These are phyloP conservation scores for Venturia effusa DNA, from an alignment of 2,329 filamentous ascomycete genomes.

Conservation along the genomic window DNA sequence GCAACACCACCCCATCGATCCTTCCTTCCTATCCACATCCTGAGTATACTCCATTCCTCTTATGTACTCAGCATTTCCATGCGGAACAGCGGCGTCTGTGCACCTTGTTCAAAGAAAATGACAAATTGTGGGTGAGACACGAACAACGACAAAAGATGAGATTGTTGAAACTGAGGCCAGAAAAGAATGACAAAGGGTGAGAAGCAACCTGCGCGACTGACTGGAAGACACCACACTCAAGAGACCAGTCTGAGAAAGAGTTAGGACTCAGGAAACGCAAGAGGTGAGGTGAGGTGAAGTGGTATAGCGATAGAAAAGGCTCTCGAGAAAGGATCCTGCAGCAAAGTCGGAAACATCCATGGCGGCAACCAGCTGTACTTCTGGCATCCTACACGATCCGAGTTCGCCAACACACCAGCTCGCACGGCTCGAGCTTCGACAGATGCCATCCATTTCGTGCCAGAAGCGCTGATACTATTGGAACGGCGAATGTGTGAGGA, in stretches of 20 bases:
- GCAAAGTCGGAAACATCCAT: background rate
- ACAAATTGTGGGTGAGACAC: background rate
- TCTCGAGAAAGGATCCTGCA: background rate
- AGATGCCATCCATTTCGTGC: background rate
- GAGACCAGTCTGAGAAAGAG: background rate
- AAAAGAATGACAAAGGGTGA: slow-evolving; percentile 2
- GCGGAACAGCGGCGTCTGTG: background rate
- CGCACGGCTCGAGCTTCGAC: background rate
- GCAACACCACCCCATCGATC: slow-evolving; percentile 2
- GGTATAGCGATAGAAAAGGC: background rate
- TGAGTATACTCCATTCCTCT: background rate
- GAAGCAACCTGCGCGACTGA: background rate
- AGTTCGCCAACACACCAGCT: background rate
- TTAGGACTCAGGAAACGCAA: background rate
- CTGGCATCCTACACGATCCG: background rate
- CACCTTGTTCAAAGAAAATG: background rate
- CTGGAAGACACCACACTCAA: background rate
- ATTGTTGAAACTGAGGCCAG: background rate
- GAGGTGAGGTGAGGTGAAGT: background rate
- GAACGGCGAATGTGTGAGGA: background rate
- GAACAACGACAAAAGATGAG: background rate
- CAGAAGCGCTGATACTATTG: slow-evolving; percentile 2
- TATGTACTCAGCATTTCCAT: background rate
- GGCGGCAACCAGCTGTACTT: background rate
- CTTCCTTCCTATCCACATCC: background rate